Evolutionary conservation across 129 eudicot species (phyloP).

Genomic region (Mikania micrantha): DNA sequence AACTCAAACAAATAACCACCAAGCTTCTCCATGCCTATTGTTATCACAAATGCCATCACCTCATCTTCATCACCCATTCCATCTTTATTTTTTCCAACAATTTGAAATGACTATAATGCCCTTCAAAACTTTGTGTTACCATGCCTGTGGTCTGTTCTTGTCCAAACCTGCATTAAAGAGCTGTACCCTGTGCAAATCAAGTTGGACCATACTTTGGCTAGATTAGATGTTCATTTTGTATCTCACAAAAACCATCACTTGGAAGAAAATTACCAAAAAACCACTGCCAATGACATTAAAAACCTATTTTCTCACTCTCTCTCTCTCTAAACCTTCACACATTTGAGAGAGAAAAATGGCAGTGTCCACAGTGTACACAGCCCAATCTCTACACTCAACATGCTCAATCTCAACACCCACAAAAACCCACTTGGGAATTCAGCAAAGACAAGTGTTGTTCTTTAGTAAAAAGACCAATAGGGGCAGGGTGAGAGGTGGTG

Average conservation of each 20-base stretch:
- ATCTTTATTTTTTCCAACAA: neutral
- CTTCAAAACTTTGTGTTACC: neutral
- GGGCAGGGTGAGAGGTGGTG: conserved; percentile 26
- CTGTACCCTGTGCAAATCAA: conserved; percentile 14
- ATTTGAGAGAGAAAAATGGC: conserved; percentile 54
- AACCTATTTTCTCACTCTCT: conserved; percentile 23
- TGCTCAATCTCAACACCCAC: conserved; percentile 66
- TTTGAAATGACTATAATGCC: conserved; percentile 21
- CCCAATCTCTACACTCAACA: conserved; percentile 60
- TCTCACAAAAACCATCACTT: conserved; percentile 37
- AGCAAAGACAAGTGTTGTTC: conserved; percentile 61
- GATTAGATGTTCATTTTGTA: conserved; percentile 21
- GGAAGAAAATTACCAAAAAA: conserved; percentile 20
- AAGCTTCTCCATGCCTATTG: conserved; percentile 51
- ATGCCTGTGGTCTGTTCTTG: neutral
- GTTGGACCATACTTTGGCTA: conserved; percentile 7
- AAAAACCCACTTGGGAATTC: conserved; percentile 61
- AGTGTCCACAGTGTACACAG: conserved; percentile 65
- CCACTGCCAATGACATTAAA: conserved; percentile 26
- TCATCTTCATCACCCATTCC: conserved; percentile 42
- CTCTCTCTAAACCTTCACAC: conserved; percentile 7
- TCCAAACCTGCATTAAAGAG: neutral
- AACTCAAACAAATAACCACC: conserved; percentile 51
- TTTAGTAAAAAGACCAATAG: conserved; percentile 26
- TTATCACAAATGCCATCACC: conserved; percentile 45